Percentiles rank a stretch among this genome's conserved stretches.
These are phyloP conservation scores for Fonsecaea nubica DNA, from an alignment of 2,329 filamentous ascomycete species.

Conservation along the genomic window DNA sequence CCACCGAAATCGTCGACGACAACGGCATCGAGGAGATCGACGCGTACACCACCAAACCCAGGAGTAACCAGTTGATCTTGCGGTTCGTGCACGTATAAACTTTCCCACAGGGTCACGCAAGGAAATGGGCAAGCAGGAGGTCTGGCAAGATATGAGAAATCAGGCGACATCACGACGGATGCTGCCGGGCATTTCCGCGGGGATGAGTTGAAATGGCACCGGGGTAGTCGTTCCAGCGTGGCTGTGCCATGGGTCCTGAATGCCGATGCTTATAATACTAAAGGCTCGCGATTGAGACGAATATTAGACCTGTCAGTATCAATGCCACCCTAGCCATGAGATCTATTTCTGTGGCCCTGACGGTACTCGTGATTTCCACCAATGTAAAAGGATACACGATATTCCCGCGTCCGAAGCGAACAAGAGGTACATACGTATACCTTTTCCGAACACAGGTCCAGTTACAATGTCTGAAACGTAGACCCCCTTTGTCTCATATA, in stretches of 20 bases:
- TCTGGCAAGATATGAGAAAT: background rate
- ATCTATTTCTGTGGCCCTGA: background rate
- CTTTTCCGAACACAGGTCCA: background rate
- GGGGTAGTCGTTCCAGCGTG: no score
- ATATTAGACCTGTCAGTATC: background rate
- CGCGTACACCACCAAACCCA: constrained; percentile 67
- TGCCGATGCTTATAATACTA: background rate
- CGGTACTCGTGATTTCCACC: background rate
- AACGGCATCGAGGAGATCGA: constrained; percentile 69
- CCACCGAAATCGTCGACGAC: constrained; percentile 66
- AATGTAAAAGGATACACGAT: background rate
- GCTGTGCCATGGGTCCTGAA: no score
- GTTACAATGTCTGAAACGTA: background rate
- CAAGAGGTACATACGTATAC: background rate
- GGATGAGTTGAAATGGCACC: background rate
- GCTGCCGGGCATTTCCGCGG: background rate
- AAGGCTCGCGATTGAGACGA: background rate
- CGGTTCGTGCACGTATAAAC: constrained; percentile 54
- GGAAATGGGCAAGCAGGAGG: background rate
- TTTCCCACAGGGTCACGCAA: background rate
- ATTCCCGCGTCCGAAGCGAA: background rate
- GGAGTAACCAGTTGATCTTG: constrained; percentile 64
- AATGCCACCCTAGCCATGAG: background rate
- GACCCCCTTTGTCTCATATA: background rate
- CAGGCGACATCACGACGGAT: background rate